Evolutionary conservation across 2,329 filamentous ascomycete genomes (phyloP).

Genomic region (Colletotrichum eleusines): DNA sequence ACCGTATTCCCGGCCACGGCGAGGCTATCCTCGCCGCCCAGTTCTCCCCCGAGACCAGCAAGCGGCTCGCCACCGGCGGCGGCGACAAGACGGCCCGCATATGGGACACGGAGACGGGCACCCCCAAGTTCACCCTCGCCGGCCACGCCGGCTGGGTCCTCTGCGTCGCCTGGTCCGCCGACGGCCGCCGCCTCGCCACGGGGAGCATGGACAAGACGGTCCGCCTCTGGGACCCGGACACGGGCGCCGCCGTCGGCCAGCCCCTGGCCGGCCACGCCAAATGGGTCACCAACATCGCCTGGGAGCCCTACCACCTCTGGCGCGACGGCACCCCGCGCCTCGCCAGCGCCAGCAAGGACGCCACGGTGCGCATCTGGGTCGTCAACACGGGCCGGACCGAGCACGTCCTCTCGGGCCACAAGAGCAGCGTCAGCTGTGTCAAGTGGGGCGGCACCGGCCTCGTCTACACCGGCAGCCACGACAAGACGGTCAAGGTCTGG

Average conservation of each 20-base stretch:
- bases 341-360: conserved; percentile 90
- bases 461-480: conserved; percentile 88
- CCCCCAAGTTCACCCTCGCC: conserved; percentile 85
- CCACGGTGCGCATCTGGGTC: conserved; percentile 89
- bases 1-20: conserved; percentile 89
- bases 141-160: conserved; percentile 93
- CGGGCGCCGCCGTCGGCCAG: conserved; percentile 78
- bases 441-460: conserved; percentile 92
- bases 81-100: conserved; percentile 92
- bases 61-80: conserved; percentile 85
- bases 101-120: conserved; percentile 96
- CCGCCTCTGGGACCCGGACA: conserved; percentile 88
- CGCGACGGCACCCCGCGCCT: conserved; percentile 79
- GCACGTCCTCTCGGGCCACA: conserved; percentile 88
- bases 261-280: conserved; percentile 86
- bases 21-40: conserved; percentile 89
- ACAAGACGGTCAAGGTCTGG: conserved; percentile 95
- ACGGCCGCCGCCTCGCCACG: conserved; percentile 84
- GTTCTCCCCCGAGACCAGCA: conserved; percentile 84
- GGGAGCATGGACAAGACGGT: conserved; percentile 94
- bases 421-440: conserved; percentile 88
- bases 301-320: conserved; percentile 94
- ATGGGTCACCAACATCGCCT: conserved; percentile 84
- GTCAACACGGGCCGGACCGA: conserved; percentile 83
- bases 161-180: conserved; percentile 87